Percentiles rank a stretch among this genome's conserved stretches.
phyloP scores from a whole-genome alignment of 1,284 basidiomycete species.

The Athelia psychrophila region DNA sequence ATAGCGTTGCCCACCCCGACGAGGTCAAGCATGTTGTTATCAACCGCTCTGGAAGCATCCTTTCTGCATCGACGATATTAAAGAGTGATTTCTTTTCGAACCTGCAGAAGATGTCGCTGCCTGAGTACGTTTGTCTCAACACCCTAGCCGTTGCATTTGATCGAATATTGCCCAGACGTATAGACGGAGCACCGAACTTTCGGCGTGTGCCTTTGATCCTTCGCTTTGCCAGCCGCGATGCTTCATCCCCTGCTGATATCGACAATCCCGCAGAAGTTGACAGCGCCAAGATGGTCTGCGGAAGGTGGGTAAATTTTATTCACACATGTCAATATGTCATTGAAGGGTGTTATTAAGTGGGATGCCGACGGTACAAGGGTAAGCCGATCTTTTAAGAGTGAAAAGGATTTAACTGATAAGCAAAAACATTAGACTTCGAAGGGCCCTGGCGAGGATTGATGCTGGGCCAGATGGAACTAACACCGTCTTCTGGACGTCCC shows the following conservation, averaged over 20 bases:
- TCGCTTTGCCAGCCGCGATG: conserved; percentile 32
- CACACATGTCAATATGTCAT: conserved; percentile 6
- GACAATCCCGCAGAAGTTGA: conserved; percentile 36
- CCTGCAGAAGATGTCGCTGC: conserved; percentile 91
- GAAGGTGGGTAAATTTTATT: conserved; percentile 52
- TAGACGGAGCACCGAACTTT: conserved; percentile 94
- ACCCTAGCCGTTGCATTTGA: background rate
- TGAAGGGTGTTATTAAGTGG: conserved; percentile 47
- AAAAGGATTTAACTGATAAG: background rate
- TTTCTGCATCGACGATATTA: conserved; percentile 92
- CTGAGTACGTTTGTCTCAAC: conserved; percentile 60
- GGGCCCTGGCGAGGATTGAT: conserved; percentile 79
- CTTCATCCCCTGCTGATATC: conserved; percentile 26
- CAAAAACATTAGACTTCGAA: conserved; percentile 61
- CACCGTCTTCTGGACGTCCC: conserved; percentile 85
- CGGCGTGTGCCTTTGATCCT: conserved; percentile 73
- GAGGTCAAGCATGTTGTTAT: conserved; percentile 86
- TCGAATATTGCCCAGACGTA: conserved; percentile 53
- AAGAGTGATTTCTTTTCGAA: conserved; percentile 98
- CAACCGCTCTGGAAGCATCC: conserved; percentile 82
- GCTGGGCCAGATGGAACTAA: conserved; percentile 74
- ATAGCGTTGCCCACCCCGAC: conserved; percentile 83
- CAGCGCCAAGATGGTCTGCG: conserved; percentile 76
- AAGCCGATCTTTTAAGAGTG: conserved; percentile 22
- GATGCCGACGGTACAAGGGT: conserved; percentile 90